phyloP scores from a whole-genome alignment of 108 stramenopile species.

The Aurantiochytrium sp. region DNA sequence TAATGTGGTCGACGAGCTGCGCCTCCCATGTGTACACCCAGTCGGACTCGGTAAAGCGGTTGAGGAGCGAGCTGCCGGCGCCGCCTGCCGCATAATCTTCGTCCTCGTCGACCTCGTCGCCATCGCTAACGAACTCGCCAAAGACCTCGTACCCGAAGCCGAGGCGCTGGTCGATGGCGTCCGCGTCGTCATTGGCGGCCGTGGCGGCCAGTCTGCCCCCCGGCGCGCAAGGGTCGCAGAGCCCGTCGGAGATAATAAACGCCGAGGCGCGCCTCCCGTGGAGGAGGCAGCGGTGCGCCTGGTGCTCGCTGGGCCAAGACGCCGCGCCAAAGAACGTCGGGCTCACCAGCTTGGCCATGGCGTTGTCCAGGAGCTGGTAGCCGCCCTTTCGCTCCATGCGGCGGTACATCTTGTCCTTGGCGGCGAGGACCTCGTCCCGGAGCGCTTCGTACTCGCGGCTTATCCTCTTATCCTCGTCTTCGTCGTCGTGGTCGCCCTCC shows the following conservation, averaged over 20 bases:
- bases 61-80: too few species aligned
- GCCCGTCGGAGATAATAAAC: background rate
- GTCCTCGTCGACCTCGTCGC: background rate
- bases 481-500: too few species aligned
- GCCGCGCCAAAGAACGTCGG: constrained; percentile 8
- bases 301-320: background rate
- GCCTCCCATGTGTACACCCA: constrained; percentile 1
- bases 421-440: background rate
- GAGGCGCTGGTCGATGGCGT: background rate
- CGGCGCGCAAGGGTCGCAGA: background rate
- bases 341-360: constrained; percentile 3
- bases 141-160: background rate
- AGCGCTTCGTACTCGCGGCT: background rate
- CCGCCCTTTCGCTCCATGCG: background rate
- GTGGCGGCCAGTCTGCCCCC: too few species aligned
- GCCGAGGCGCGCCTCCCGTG: background rate
- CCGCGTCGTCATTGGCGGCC: background rate
- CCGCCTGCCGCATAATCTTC: too few species aligned
- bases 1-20: background rate
- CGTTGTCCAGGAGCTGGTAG: background rate
- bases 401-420: background rate
- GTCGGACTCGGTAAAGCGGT: background rate
- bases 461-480: too few species aligned
- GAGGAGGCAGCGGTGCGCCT: background rate
- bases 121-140: background rate